These are phyloP conservation scores for Murraya koenigii DNA, from an alignment of 345 rosid genomes.

Conservation along the genomic window DNA sequence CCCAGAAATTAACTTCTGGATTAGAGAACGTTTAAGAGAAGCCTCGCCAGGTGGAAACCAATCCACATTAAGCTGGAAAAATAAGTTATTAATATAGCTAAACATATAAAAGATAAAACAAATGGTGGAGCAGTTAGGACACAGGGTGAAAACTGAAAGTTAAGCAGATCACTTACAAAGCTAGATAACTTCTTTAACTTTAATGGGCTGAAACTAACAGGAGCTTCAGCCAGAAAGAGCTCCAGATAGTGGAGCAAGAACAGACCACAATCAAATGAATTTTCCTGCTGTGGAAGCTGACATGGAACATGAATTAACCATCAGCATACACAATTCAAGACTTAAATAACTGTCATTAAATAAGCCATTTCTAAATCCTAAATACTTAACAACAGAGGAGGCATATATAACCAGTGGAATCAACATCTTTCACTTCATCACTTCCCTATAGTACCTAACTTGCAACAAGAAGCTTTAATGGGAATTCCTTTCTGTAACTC, in stretches of 20 bases:
- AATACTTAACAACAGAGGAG: not conserved
- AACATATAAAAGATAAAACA: slow-evolving; percentile 8
- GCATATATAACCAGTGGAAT: not conserved
- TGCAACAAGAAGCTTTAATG: not conserved
- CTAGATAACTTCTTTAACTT: slow-evolving; percentile 41
- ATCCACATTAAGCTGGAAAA: slow-evolving; percentile 60
- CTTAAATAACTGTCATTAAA: not conserved
- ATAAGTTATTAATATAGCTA: not conserved
- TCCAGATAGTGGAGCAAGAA: slow-evolving; percentile 92
- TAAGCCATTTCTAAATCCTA: not conserved
- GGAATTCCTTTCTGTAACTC: not conserved
- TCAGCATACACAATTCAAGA: slow-evolving; percentile 25
- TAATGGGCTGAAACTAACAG: slow-evolving; percentile 61
- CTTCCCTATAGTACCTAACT: not conserved
- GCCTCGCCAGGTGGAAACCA: slow-evolving; percentile 93
- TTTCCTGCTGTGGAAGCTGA: slow-evolving; percentile 96
- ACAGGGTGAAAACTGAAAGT: not conserved
- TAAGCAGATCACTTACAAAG: slow-evolving; percentile 59
- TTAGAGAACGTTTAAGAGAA: slow-evolving; percentile 65
- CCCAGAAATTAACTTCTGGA: slow-evolving; percentile 60
- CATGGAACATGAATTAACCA: slow-evolving; percentile 24
- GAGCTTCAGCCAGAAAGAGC: slow-evolving; percentile 70
- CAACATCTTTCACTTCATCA: not conserved
- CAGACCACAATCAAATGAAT: slow-evolving; percentile 91
- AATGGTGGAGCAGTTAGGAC: slow-evolving; percentile 4